Percentiles rank a stretch among this genome's conserved stretches.
Conservation (phyloP, 805 yeast genomes). For the Kazachstania taianensis region DNA sequence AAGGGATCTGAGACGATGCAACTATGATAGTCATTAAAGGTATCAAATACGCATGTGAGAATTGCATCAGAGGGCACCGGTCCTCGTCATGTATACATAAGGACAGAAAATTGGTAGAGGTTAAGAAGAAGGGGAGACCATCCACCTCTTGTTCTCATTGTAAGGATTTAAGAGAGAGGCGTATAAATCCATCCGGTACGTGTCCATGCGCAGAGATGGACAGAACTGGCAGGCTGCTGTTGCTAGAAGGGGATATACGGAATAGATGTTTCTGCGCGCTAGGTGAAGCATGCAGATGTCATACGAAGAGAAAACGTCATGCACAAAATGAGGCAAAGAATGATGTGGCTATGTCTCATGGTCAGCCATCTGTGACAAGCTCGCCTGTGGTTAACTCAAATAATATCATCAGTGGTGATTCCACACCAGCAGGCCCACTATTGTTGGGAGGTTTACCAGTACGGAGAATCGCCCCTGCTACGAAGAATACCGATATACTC, state of each 20-base stretch:
- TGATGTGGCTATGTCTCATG: no score
- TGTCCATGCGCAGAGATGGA: constrained; percentile 8
- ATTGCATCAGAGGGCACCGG: constrained; percentile 92
- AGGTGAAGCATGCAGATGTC: constrained; percentile 11
- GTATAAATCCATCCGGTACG: constrained; percentile 40
- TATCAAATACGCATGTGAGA: constrained; percentile 87
- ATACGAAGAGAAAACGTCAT: constrained; percentile 4
- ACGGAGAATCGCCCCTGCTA: no score
- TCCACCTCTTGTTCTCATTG: constrained; percentile 86
- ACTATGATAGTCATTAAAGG: constrained; percentile 83
- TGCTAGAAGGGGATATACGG: constrained; percentile 1
- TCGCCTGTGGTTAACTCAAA: no score
- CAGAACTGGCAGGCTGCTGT: background rate
- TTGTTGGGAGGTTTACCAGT: no score
- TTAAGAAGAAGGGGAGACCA: constrained; percentile 94
- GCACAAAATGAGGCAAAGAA: background rate
- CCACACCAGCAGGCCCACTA: no score
- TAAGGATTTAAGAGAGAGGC: constrained; percentile 62
- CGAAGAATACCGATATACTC: no score
- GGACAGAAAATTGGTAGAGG: constrained; percentile 80
- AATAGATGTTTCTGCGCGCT: constrained; percentile 3
- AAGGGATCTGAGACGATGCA: no score
- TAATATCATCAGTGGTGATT: no score
- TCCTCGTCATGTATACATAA: constrained; percentile 88
- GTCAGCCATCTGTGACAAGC: no score